Percentiles rank a stretch among this genome's conserved stretches.
phyloP scores from a whole-genome alignment of 2,329 filamentous ascomycete species.

The Diaporthe citrichinensis region DNA sequence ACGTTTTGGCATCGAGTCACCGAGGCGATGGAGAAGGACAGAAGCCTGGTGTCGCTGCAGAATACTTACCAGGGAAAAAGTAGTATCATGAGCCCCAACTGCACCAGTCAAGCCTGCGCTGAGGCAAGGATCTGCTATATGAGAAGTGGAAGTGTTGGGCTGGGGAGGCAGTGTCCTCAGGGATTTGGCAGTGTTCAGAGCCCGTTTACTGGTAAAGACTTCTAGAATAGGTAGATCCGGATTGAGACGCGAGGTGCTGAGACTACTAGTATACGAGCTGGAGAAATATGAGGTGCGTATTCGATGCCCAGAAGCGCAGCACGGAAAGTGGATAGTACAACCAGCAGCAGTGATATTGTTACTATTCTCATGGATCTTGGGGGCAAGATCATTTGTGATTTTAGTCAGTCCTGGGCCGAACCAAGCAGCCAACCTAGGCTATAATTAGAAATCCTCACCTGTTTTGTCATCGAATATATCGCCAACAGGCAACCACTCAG shows the following conservation, averaged over 20 bases:
- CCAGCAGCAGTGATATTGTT: not conserved
- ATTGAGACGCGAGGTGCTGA: not conserved
- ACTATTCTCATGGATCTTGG: not conserved
- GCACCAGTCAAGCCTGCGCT: slow-evolving; percentile 64
- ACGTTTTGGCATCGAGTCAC: slow-evolving; percentile 73
- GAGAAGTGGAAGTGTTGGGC: slow-evolving; percentile 65
- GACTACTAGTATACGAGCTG: not conserved
- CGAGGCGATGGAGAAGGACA: slow-evolving; percentile 67
- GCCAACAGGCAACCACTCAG: not conserved
- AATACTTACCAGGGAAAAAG: slow-evolving; percentile 67
- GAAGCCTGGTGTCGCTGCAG: slow-evolving; percentile 61
- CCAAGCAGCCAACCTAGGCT: not conserved
- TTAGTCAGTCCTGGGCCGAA: not conserved
- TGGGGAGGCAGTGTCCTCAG: slow-evolving; percentile 66
- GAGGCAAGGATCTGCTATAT: slow-evolving; percentile 72
- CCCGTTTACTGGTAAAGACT: slow-evolving; percentile 53
- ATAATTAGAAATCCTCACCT: not conserved
- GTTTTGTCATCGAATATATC: not conserved
- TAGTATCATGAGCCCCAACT: slow-evolving; percentile 64
- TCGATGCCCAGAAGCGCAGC: too few relatives aligned
- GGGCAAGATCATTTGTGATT: not conserved
- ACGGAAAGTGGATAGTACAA: not conserved
- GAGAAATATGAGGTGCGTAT: not conserved
- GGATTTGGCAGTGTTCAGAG: slow-evolving; percentile 60
- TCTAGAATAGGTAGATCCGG: slow-evolving; percentile 39